Evolutionary conservation across 2,329 filamentous ascomycete species (phyloP).

Genomic region (Aspergillus udagawae): DNA sequence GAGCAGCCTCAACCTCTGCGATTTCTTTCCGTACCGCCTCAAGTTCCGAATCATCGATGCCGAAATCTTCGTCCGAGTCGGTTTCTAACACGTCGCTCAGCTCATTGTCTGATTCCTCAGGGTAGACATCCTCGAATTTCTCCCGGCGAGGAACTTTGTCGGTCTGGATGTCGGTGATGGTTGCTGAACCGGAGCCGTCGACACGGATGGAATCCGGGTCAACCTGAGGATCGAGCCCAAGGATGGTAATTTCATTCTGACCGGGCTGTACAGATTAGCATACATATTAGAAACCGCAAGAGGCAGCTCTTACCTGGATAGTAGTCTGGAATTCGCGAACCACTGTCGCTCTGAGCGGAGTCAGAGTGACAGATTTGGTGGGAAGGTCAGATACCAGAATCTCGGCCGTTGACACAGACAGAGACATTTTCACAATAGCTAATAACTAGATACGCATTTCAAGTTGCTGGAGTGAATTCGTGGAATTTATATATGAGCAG

Average conservation of each 20-base stretch:
- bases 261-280: slow-evolving; percentile 40
- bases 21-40: slow-evolving; percentile 26
- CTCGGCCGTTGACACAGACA: slow-evolving; percentile 12
- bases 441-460: background rate
- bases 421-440: slow-evolving; percentile 9
- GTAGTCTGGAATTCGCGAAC: slow-evolving; percentile 56
- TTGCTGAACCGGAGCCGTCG: slow-evolving; percentile 55
- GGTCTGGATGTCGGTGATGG: slow-evolving; percentile 60
- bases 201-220: slow-evolving; percentile 58
- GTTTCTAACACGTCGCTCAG: background rate
- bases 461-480: background rate
- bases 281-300: too few relatives aligned
- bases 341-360: slow-evolving; percentile 58
- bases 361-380: slow-evolving; percentile 61
- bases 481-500: background rate
- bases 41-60: slow-evolving; percentile 17
- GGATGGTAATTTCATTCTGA: slow-evolving; percentile 53
- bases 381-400: slow-evolving; percentile 53
- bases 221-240: slow-evolving; percentile 51
- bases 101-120: slow-evolving; percentile 17
- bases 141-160: slow-evolving; percentile 55
- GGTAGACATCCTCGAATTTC: slow-evolving; percentile 53
- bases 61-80: slow-evolving; percentile 5
- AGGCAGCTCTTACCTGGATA: slow-evolving; percentile 41
- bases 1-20: slow-evolving; percentile 25